Percentiles rank a stretch among this genome's conserved stretches.
phyloP scores from a whole-genome alignment of 2,329 filamentous ascomycete species.

The Ophiocordyceps camponoti-leonardi region DNA sequence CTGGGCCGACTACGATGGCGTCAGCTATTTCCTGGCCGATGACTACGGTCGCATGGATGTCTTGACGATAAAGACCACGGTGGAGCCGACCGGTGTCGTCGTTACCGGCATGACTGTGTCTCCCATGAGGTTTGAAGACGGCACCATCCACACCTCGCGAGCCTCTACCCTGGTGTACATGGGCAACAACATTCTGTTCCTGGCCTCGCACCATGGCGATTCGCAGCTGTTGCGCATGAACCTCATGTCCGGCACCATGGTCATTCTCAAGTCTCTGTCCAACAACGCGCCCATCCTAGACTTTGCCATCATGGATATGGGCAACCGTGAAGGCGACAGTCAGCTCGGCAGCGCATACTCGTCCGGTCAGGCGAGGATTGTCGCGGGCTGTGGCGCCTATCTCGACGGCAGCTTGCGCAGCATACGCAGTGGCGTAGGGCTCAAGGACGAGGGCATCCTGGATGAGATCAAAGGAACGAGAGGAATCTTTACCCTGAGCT shows the following conservation, averaged over 20 bases:
- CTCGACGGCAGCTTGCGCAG: slow-evolving; percentile 78
- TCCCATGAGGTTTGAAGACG: slow-evolving; percentile 12
- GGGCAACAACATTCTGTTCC: slow-evolving; percentile 54
- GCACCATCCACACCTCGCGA: slow-evolving; percentile 39
- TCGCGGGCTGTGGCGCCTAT: slow-evolving; percentile 82
- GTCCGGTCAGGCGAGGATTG: slow-evolving; percentile 82
- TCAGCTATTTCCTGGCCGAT: slow-evolving; percentile 75
- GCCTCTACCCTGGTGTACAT: slow-evolving; percentile 69
- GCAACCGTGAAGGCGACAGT: slow-evolving; percentile 61
- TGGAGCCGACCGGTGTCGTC: slow-evolving; percentile 46
- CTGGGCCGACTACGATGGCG: slow-evolving; percentile 72
- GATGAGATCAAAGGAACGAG: slow-evolving; percentile 61
- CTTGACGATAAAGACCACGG: slow-evolving; percentile 56
- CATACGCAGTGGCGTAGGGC: slow-evolving; percentile 81
- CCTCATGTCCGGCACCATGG: slow-evolving; percentile 25
- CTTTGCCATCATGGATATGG: slow-evolving; percentile 93
- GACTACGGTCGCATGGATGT: slow-evolving; percentile 78
- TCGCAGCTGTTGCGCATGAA: slow-evolving; percentile 60
- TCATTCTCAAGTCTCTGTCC: slow-evolving; percentile 47
- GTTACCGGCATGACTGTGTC: slow-evolving; percentile 59
- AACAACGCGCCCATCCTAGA: slow-evolving; percentile 90
- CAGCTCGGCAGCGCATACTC: slow-evolving; percentile 75
- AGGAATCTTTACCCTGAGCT: slow-evolving; percentile 52
- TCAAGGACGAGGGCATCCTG: slow-evolving; percentile 73
- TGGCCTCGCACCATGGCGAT: slow-evolving; percentile 86